Conservation (phyloP, 257 asterid species). For the Catharanthus roseus region DNA sequence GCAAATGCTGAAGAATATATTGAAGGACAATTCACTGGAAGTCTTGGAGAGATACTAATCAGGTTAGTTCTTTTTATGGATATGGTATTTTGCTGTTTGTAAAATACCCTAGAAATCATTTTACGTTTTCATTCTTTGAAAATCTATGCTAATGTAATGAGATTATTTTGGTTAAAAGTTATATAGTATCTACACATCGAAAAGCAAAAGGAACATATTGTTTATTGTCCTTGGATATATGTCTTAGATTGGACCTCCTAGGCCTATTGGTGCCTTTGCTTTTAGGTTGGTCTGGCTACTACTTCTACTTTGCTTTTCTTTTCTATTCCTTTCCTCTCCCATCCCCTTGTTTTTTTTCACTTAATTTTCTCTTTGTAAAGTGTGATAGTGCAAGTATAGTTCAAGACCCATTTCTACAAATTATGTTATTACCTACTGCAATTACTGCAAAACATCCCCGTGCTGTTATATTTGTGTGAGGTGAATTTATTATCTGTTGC, state of each 20-base stretch:
- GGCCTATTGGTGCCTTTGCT: neutral
- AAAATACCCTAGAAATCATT: neutral
- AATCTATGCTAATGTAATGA: neutral
- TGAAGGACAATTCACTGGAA: slow-evolving; percentile 83
- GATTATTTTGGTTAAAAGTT: neutral
- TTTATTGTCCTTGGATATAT: neutral
- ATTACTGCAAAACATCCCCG: neutral
- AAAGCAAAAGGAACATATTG: neutral
- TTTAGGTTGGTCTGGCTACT: neutral
- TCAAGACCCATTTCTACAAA: neutral
- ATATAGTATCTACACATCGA: neutral
- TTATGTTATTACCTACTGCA: neutral
- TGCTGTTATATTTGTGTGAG: neutral
- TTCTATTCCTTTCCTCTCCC: neutral
- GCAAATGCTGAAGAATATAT: slow-evolving; percentile 89
- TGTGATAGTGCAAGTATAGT: neutral
- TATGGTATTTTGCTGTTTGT: neutral
- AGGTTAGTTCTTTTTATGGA: slow-evolving; percentile 11
- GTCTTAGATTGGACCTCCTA: neutral
- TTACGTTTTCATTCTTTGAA: neutral
- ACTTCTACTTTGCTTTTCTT: neutral
- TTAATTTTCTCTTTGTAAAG: neutral
- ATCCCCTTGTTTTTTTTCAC: neutral
- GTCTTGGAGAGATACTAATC: slow-evolving; percentile 72
- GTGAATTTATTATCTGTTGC: neutral